A percentile compares a stretch with the other conserved stretches of the same genome.
Evolutionary conservation across 2,329 filamentous ascomycete species (phyloP).

Genomic region (Aspergillus chevalieri): DNA sequence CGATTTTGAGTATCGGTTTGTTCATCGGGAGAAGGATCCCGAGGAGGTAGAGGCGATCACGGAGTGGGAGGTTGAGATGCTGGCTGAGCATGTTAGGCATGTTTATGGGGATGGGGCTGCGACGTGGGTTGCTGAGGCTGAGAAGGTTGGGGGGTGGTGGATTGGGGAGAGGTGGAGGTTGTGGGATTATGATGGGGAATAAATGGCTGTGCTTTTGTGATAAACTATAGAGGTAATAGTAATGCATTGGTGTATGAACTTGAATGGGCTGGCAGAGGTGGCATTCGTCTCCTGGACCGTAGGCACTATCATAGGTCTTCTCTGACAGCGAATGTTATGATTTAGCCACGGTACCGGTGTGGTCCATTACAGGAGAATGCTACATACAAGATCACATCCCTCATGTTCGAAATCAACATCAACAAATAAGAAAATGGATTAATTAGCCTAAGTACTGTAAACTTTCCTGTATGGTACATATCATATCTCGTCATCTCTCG

Average conservation of each 20-base stretch:
- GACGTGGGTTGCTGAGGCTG: constrained; percentile 32
- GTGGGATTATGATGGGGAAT: constrained; percentile 2
- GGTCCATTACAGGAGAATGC: not conserved
- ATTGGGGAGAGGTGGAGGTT: constrained; percentile 24
- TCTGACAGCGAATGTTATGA: not conserved
- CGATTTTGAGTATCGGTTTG: constrained; percentile 48
- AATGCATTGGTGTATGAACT: too few species aligned
- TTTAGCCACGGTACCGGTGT: not conserved
- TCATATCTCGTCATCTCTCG: too few species aligned
- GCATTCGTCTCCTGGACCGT: too few species aligned
- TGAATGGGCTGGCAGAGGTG: too few species aligned
- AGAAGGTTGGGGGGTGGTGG: constrained; percentile 35
- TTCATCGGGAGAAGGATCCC: constrained; percentile 28
- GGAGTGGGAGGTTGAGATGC: constrained; percentile 24
- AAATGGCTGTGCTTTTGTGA: too few species aligned
- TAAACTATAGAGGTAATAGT: too few species aligned
- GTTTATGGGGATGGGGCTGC: constrained; percentile 28
- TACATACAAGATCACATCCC: not conserved
- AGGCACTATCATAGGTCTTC: not conserved
- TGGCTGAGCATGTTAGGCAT: constrained; percentile 20
- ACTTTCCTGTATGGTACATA: too few species aligned
- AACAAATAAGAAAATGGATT: too few species aligned
- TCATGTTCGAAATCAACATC: too few species aligned
- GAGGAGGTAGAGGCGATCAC: constrained; percentile 27
- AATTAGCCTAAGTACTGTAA: too few species aligned